Percentiles rank a stretch among this genome's conserved stretches.
phyloP scores from a whole-genome alignment of 176 grass and related monocot species.

The sorghum (Sorghum bicolor) region DNA sequence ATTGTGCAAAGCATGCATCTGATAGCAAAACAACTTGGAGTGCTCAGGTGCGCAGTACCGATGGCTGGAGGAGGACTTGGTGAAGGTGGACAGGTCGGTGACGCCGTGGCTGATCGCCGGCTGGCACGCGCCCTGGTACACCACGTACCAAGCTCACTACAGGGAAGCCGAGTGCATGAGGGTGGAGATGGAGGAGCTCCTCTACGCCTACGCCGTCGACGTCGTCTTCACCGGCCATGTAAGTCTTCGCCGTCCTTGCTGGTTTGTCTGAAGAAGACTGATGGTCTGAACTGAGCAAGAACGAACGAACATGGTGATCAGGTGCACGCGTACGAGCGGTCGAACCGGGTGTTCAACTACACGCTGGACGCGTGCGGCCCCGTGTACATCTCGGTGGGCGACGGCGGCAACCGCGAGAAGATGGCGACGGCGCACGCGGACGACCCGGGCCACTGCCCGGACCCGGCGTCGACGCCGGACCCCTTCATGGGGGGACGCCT shows the following conservation, averaged over 20 bases:
- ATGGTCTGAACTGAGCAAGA: not conserved
- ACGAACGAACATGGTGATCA: not conserved
- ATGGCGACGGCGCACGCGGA: conserved; percentile 70
- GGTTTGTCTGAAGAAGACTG: not conserved
- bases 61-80: conserved; percentile 77
- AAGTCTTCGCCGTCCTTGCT: not conserved
- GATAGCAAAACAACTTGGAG: not conserved
- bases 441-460: conserved; percentile 57
- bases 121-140: conserved; percentile 94
- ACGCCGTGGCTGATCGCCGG: conserved; percentile 82
- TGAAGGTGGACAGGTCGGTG: conserved; percentile 58
- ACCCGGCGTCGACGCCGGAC: conserved; percentile 46
- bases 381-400: conserved; percentile 60
- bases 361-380: conserved; percentile 61
- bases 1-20: not conserved
- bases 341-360: conserved; percentile 83
- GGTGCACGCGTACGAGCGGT: conserved; percentile 92
- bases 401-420: conserved; percentile 77
- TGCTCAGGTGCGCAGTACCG: conserved; percentile 45
- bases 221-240: conserved; percentile 89
- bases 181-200: conserved; percentile 85
- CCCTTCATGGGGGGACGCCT: conserved; percentile 42
- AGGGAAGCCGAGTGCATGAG: conserved; percentile 87
- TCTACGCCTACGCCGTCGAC: conserved; percentile 68
- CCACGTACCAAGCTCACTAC: conserved; percentile 78